A percentile compares a stretch with the other conserved stretches of the same genome.
These are phyloP conservation scores for Acacia acuminata DNA, from an alignment of 306 rosid species.

Conservation along the genomic window DNA sequence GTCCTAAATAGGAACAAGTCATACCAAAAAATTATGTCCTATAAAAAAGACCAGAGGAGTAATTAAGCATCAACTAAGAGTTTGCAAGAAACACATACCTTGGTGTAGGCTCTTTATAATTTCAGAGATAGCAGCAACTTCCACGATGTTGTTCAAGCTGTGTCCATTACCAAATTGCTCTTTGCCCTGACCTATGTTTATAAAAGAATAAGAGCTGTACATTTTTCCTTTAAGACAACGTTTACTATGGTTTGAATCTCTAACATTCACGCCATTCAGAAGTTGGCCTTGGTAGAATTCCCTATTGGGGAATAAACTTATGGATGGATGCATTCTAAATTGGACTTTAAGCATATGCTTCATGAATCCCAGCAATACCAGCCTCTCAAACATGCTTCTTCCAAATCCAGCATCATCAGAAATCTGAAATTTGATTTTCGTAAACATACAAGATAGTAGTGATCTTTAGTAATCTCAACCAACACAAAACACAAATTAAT, in stretches of 20 bases:
- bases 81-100: conserved; percentile 6
- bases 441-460: background rate
- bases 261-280: conserved; percentile 32
- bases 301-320: conserved; percentile 41
- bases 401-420: conserved; percentile 43
- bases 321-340: conserved; percentile 55
- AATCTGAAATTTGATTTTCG: conserved; percentile 16
- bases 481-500: background rate
- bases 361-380: conserved; percentile 35
- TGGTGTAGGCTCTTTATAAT: conserved; percentile 50
- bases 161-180: conserved; percentile 24
- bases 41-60: too few species aligned
- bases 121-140: conserved; percentile 48
- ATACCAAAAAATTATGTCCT: too few species aligned
- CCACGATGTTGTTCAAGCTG: conserved; percentile 48
- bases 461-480: background rate
- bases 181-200: conserved; percentile 41
- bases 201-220: conserved; percentile 40
- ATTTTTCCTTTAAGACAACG: conserved; percentile 35
- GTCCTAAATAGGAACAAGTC: too few species aligned
- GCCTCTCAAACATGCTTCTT: conserved; percentile 53
- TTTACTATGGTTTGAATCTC: background rate
- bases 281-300: conserved; percentile 42
- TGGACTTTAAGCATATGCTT: conserved; percentile 44
- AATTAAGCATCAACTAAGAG: too few species aligned